phyloP scores from a whole-genome alignment of 2,329 filamentous ascomycete genomes.

The Trichothecium sympodiale region DNA sequence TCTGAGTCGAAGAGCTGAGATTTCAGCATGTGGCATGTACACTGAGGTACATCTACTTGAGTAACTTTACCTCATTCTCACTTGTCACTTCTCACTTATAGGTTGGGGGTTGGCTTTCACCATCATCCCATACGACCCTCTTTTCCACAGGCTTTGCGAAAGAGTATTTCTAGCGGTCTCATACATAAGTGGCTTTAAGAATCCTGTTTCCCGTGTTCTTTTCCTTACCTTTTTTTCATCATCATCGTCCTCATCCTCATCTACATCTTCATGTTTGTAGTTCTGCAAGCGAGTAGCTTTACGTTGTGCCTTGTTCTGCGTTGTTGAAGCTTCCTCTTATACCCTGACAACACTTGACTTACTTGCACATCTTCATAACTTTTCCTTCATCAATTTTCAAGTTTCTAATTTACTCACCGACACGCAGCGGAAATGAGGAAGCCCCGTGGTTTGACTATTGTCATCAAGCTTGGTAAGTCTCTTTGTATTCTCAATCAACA shows the following conservation, averaged over 20 bases:
- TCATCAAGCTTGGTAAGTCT: constrained; percentile 73
- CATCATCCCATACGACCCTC: neutral
- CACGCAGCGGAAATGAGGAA: constrained; percentile 48
- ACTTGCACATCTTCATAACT: too few relatives aligned
- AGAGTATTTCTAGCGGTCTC: too few relatives aligned
- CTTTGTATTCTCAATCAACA: constrained; percentile 2
- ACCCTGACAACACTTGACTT: too few relatives aligned
- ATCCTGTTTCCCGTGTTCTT: too few relatives aligned
- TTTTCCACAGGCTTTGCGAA: neutral
- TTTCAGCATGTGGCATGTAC: too few relatives aligned
- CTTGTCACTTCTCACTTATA: neutral
- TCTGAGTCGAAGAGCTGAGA: too few relatives aligned
- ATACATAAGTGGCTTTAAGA: too few relatives aligned
- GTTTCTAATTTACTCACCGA: too few relatives aligned
- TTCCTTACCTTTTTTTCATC: constrained; percentile 3
- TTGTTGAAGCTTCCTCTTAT: constrained; percentile 5
- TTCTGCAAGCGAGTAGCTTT: too few relatives aligned
- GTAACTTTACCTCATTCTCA: neutral
- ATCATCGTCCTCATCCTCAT: neutral
- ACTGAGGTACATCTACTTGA: neutral
- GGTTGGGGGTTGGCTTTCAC: neutral
- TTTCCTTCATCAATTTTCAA: too few relatives aligned
- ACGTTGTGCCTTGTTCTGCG: constrained; percentile 1
- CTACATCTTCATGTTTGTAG: neutral
- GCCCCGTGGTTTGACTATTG: constrained; percentile 29